Percentiles rank a stretch among this genome's conserved stretches.
These are phyloP conservation scores for Cryptosporidium ryanae DNA, from an alignment of 169 alveolate genomes.

Conservation along the genomic window DNA sequence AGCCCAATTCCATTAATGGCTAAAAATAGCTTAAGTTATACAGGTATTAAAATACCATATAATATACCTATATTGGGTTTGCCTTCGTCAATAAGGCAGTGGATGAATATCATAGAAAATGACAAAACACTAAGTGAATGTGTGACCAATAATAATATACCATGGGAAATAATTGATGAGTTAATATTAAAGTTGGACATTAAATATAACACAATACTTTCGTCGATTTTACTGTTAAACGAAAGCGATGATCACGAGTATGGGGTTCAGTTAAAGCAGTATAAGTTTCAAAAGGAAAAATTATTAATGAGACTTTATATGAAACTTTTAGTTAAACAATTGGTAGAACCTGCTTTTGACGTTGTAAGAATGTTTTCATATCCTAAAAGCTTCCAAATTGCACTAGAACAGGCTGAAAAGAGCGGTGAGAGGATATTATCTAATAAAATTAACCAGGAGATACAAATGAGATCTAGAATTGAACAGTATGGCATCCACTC, in stretches of 20 bases:
- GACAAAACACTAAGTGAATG: conserved; percentile 54
- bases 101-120: conserved; percentile 68
- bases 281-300: conserved; percentile 42
- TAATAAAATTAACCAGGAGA: conserved; percentile 29
- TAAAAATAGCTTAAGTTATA: conserved; percentile 17
- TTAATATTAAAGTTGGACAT: conserved; percentile 21
- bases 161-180: conserved; percentile 70
- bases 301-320: conserved; percentile 50
- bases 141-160: conserved; percentile 48
- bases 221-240: conserved; percentile 13
- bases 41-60: conserved; percentile 43
- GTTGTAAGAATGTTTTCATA: conserved; percentile 41
- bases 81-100: conserved; percentile 38
- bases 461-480: conserved; percentile 35
- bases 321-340: conserved; percentile 47
- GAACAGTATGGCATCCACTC: conserved; percentile 18
- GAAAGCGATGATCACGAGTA: background rate
- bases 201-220: background rate
- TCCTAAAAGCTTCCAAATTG: conserved; percentile 70
- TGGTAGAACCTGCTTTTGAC: conserved; percentile 69
- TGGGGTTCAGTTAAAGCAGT: conserved; percentile 4
- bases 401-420: conserved; percentile 70
- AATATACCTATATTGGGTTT: conserved; percentile 61
- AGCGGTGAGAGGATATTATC: conserved; percentile 44
- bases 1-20: conserved; percentile 63